These are phyloP conservation scores for Simplicillium aogashimaense DNA, from an alignment of 2,329 filamentous ascomycete species.

Conservation along the genomic window DNA sequence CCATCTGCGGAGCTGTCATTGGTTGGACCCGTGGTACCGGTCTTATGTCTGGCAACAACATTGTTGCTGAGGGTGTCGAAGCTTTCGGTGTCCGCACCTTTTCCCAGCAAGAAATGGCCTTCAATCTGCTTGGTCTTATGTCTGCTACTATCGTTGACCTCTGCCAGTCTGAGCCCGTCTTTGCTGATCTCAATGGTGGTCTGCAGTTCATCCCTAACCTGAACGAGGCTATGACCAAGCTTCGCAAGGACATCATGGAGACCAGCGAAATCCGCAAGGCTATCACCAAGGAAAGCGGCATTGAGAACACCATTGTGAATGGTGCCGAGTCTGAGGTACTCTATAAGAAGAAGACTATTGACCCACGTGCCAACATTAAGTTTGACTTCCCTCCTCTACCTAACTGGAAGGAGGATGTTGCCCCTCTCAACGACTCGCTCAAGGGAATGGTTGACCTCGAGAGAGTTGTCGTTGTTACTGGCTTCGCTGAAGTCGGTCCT, in stretches of 20 bases:
- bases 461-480: constrained; percentile 94
- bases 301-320: constrained; percentile 96
- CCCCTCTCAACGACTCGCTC: constrained; percentile 77
- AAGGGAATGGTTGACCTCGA: constrained; percentile 99
- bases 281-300: constrained; percentile 88
- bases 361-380: constrained; percentile 95
- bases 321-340: constrained; percentile 85
- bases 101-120: constrained; percentile 99
- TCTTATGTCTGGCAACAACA: constrained; percentile 95
- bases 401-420: constrained; percentile 84
- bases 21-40: constrained; percentile 98
- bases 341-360: constrained; percentile 88
- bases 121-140: constrained; percentile 96
- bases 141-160: constrained; percentile 87
- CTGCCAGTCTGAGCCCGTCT: constrained; percentile 91
- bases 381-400: constrained; percentile 88
- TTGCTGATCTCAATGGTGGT: constrained; percentile 94
- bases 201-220: constrained; percentile 95
- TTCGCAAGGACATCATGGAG: constrained; percentile 91
- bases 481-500: constrained; percentile 90
- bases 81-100: constrained; percentile 95
- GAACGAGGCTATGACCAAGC: constrained; percentile 85
- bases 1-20: constrained; percentile 95
- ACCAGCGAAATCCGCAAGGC: constrained; percentile 88
- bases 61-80: constrained; percentile 94